These are phyloP conservation scores for Auricularia sp. DNA, from an alignment of 768 basidiomycete species.

Conservation along the genomic window DNA sequence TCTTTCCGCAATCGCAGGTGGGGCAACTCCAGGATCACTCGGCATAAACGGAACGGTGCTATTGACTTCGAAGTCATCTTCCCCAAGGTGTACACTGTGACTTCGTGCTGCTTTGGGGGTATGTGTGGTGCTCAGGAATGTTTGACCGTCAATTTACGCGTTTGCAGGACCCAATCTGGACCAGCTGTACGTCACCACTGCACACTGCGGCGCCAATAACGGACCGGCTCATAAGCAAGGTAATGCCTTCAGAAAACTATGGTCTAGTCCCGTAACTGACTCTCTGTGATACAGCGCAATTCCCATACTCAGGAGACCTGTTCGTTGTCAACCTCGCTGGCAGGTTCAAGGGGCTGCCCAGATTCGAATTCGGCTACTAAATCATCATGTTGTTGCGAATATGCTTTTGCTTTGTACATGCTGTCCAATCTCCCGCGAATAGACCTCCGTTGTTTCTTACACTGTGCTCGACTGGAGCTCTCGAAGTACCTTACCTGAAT, in stretches of 20 bases:
- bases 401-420: neutral
- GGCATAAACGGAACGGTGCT: conserved; percentile 43
- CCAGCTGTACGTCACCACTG: conserved; percentile 52
- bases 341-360: conserved; percentile 28
- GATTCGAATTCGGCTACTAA: conserved; percentile 9
- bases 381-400: neutral
- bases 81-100: conserved; percentile 53
- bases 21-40: conserved; percentile 51
- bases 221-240: conserved; percentile 27
- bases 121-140: conserved; percentile 9
- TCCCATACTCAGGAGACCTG: conserved; percentile 45
- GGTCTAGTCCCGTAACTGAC: neutral
- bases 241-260: neutral
- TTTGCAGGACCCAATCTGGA: conserved; percentile 46
- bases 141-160: conserved; percentile 5
- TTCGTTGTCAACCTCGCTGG: conserved; percentile 43
- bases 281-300: conserved; percentile 33
- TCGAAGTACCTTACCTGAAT: no score
- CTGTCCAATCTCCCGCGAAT: no score
- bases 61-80: conserved; percentile 49
- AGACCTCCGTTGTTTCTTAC: no score
- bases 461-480: no score
- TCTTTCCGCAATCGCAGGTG: conserved; percentile 31
- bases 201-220: conserved; percentile 48
- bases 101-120: conserved; percentile 65